Percentiles rank a stretch among this genome's conserved stretches.
phyloP scores from a whole-genome alignment of 345 rosid species.

The Eucalyptus decipiens region DNA sequence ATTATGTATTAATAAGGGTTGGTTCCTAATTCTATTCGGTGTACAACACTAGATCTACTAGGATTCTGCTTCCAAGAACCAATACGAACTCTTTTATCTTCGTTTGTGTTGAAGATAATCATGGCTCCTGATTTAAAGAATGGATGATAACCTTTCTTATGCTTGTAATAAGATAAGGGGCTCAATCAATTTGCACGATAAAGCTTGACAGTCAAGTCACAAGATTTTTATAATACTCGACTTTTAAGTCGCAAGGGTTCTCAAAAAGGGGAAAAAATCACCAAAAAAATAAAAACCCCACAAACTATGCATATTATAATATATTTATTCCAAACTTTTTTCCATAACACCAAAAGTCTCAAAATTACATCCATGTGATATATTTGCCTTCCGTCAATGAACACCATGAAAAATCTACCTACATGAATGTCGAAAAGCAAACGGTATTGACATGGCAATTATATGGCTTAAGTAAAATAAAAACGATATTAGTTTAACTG shows the following conservation, averaged over 20 bases:
- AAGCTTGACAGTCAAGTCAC: not conserved
- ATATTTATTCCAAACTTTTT: not conserved
- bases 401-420: no score
- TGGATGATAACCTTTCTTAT: not conserved
- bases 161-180: not conserved
- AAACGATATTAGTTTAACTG: no score
- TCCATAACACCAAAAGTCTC: accelerated
- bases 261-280: no score
- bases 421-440: not conserved
- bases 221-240: not conserved
- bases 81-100: not conserved
- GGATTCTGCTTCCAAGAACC: not conserved
- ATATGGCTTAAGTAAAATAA: no score
- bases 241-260: no score
- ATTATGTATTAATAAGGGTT: not conserved
- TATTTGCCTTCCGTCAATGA: not conserved
- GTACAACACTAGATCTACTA: not conserved
- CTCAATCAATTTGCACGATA: not conserved
- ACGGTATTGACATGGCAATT: not conserved
- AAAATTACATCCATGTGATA: not conserved
- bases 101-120: not conserved
- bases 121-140: not conserved
- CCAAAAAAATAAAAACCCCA: no score
- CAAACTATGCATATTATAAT: no score
- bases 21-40: not conserved